Percentiles rank a stretch among this genome's conserved stretches.
Conservation (phyloP, 805 yeast genomes). For the Candida patagonica region DNA sequence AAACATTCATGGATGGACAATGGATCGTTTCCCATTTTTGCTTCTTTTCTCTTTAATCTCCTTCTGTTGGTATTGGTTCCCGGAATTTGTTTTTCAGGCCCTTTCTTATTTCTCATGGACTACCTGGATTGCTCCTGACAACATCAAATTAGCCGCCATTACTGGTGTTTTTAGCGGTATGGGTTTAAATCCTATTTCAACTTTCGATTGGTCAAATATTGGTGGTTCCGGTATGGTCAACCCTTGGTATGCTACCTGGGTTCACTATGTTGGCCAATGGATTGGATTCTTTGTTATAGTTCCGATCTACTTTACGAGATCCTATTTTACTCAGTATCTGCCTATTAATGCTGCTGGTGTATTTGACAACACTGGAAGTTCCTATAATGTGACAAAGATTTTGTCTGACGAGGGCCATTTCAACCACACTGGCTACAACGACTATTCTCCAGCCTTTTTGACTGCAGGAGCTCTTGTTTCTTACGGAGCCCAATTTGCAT, state of each 20-base stretch:
- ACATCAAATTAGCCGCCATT: constrained; percentile 49
- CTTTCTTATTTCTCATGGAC: constrained; percentile 57
- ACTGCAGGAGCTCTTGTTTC: constrained; percentile 38
- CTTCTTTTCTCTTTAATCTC: constrained; percentile 31
- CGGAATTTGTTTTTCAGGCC: constrained; percentile 55
- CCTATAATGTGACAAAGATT: constrained; percentile 40
- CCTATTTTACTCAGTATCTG: constrained; percentile 49
- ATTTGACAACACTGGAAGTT: constrained; percentile 43
- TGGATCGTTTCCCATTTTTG: constrained; percentile 46
- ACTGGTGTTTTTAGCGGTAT: constrained; percentile 42
- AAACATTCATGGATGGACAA: constrained; percentile 49
- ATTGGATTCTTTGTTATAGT: constrained; percentile 30
- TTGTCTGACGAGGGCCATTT: constrained; percentile 23
- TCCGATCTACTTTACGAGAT: constrained; percentile 42
- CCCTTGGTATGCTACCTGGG: constrained; percentile 13
- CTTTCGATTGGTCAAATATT: constrained; percentile 33
- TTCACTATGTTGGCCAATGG: constrained; percentile 8
- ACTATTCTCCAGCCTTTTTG: constrained; percentile 61
- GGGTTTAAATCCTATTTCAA: constrained; percentile 34
- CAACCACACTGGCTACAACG: constrained; percentile 33
- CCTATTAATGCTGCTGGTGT: constrained; percentile 47
- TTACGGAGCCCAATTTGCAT: constrained; percentile 49
- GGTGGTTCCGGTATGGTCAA: constrained; percentile 13
- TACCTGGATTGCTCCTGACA: constrained; percentile 44
- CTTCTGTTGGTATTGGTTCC: constrained; percentile 57